Conservation (phyloP, 148 eudicot species). For the Silene uniflora region DNA sequence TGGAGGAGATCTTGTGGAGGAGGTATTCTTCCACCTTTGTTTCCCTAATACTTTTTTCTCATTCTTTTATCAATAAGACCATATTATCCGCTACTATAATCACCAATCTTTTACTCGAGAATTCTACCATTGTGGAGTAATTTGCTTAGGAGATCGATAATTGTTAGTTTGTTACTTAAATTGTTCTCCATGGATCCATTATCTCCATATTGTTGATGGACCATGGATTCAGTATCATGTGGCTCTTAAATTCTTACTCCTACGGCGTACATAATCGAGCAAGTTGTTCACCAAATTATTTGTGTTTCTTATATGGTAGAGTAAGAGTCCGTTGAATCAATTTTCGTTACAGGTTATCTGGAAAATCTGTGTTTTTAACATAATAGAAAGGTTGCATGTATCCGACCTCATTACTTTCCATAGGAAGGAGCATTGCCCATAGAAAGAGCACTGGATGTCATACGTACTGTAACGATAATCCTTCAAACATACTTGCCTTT, state of each 20-base stretch:
- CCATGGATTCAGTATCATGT: no score
- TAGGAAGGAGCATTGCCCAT: background rate
- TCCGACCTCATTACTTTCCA: background rate
- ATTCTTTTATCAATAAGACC: background rate
- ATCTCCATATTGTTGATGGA: background rate
- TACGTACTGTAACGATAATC: background rate
- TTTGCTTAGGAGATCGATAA: no score
- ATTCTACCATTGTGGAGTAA: no score
- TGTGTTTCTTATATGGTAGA: background rate
- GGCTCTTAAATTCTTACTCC: no score
- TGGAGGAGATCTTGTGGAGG: slow-evolving; percentile 94
- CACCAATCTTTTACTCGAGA: background rate
- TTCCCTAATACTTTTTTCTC: background rate
- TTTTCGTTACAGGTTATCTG: background rate
- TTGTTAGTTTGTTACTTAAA: no score
- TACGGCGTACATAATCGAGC: no score
- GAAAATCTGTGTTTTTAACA: background rate
- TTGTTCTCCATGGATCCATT: background rate
- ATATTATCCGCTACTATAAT: background rate
- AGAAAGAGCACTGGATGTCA: background rate
- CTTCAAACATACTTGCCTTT: background rate
- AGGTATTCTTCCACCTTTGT: slow-evolving; percentile 44
- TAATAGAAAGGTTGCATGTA: background rate
- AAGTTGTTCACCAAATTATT: background rate
- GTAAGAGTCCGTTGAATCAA: background rate